Conservation (phyloP, 768 basidiomycete genomes). For the Clavaria fumosa region DNA sequence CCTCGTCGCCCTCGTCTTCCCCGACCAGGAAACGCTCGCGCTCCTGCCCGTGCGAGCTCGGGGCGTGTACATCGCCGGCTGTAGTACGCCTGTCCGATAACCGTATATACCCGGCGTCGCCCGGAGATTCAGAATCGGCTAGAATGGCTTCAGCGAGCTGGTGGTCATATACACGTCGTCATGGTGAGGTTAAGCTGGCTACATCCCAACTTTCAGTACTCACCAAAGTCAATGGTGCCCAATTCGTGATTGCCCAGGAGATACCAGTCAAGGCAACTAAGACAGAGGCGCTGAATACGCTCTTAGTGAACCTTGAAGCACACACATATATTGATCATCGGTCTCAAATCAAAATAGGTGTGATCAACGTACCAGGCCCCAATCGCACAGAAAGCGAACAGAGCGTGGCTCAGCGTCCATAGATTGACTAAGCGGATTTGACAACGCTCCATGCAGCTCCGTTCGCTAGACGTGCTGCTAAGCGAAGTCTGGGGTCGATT, state of each 20-base stretch:
- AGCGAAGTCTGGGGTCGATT: conserved; percentile 1
- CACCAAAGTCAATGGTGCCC: conserved; percentile 88
- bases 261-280: conserved; percentile 73
- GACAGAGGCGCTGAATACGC: conserved; percentile 53
- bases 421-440: conserved; percentile 51
- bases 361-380: conserved; percentile 62
- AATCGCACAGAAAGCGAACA: conserved; percentile 68
- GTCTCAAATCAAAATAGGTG: too few relatives aligned
- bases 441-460: conserved; percentile 21
- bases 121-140: conserved; percentile 31
- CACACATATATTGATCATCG: conserved; percentile 2
- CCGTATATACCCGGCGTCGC: conserved; percentile 23
- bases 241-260: conserved; percentile 85
- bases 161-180: background rate
- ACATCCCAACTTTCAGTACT: too few relatives aligned
- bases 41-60: conserved; percentile 16
- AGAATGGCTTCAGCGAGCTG: conserved; percentile 81
- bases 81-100: conserved; percentile 30
- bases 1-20: conserved; percentile 17
- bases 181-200: background rate
- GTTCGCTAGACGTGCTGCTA: conserved; percentile 9
- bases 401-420: conserved; percentile 64
- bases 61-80: conserved; percentile 3
- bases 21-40: conserved; percentile 17
- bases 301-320: conserved; percentile 47